phyloP scores from a whole-genome alignment of 345 rosid species.

The Murraya koenigii region DNA sequence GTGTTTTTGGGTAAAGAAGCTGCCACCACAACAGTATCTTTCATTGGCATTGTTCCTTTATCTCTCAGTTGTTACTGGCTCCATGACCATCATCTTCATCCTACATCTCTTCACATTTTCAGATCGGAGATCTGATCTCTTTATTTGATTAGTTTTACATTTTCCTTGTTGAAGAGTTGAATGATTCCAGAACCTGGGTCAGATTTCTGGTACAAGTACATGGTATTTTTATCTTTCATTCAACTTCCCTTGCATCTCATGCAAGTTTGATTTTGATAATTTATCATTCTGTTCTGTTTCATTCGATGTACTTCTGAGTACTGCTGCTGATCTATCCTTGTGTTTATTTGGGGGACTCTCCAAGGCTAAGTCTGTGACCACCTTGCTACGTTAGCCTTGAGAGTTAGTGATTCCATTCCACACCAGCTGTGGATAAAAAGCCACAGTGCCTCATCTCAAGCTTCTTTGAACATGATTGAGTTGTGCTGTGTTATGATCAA shows the following conservation, averaged over 20 bases:
- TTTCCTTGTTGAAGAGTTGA: not conserved
- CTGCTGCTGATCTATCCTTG: not conserved
- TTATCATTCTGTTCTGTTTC: not conserved
- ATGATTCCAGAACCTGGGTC: not conserved
- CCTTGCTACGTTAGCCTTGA: not conserved
- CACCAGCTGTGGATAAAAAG: not conserved
- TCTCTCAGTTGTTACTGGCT: not conserved
- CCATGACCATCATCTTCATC: not conserved
- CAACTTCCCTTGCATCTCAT: not conserved
- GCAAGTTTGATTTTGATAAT: not conserved
- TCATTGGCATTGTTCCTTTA: not conserved
- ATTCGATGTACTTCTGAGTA: too few species aligned
- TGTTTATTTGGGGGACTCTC: not conserved
- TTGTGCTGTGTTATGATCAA: not conserved
- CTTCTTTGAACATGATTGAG: not conserved
- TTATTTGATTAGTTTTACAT: not conserved
- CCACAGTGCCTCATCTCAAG: not conserved
- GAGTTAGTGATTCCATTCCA: not conserved
- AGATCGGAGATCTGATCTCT: constrained; percentile 2
- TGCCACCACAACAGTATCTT: not conserved
- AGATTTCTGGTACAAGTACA: not conserved
- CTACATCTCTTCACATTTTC: not conserved
- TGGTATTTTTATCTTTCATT: not conserved
- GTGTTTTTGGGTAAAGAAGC: not conserved
- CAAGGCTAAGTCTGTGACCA: not conserved